These are phyloP conservation scores for Leccinum angustisporum DNA, from an alignment of 1,284 basidiomycete species.

Conservation along the genomic window DNA sequence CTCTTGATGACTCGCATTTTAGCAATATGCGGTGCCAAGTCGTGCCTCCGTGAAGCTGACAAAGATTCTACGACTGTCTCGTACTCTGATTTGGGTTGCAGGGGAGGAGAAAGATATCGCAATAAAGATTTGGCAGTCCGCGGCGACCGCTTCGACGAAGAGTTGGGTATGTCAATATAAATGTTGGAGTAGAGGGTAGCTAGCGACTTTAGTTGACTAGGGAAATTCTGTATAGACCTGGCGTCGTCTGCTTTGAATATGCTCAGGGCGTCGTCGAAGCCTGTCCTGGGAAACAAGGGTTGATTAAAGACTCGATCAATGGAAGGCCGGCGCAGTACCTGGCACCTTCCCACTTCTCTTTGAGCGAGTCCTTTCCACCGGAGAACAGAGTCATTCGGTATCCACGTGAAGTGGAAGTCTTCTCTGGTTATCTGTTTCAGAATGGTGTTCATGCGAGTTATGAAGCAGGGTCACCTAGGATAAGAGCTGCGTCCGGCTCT, in stretches of 20 bases:
- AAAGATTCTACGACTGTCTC: constrained; percentile 56
- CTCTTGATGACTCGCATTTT: constrained; percentile 72
- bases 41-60: constrained; percentile 44
- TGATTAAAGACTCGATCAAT: constrained; percentile 2
- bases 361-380: constrained; percentile 70
- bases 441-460: neutral
- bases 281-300: constrained; percentile 43
- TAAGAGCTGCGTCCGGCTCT: constrained; percentile 87
- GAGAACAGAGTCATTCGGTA: constrained; percentile 91
- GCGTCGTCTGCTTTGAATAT: constrained; percentile 81
- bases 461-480: constrained; percentile 59
- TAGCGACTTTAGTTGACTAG: constrained; percentile 49
- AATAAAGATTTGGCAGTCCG: constrained; percentile 46
- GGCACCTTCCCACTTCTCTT: constrained; percentile 94
- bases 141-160: constrained; percentile 27
- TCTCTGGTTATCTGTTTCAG: constrained; percentile 44
- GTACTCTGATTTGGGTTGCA: constrained; percentile 42
- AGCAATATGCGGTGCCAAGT: constrained; percentile 61
- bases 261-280: constrained; percentile 55
- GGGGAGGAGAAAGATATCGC: constrained; percentile 46
- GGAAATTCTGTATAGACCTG: constrained; percentile 53
- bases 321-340: constrained; percentile 37
- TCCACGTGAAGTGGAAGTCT: constrained; percentile 65
- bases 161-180: constrained; percentile 41
- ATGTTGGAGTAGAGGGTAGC: constrained; percentile 38